Percentiles rank a stretch among this genome's conserved stretches.
Conservation (phyloP, 257 asterid genomes). For the Lycium barbarum region DNA sequence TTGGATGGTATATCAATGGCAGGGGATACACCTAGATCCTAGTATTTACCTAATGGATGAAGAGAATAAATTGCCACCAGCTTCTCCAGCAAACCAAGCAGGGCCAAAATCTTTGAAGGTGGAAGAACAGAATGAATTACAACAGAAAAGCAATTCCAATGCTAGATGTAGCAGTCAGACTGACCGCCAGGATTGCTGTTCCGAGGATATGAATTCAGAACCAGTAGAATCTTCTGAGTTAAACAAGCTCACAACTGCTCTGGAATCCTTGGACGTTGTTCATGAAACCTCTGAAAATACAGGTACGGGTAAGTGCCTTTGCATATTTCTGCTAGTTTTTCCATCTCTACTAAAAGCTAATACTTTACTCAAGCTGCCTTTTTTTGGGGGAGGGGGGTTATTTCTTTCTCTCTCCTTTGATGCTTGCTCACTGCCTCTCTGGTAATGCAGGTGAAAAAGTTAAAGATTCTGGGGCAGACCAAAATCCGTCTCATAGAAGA, state of each 20-base stretch:
- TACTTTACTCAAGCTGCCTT: constrained; percentile 6
- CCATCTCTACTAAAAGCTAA: not conserved
- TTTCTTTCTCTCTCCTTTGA: constrained; percentile 26
- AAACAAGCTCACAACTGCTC: constrained; percentile 55
- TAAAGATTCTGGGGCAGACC: constrained; percentile 51
- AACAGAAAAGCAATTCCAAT: constrained; percentile 43
- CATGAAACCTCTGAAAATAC: constrained; percentile 41
- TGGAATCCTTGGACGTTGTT: constrained; percentile 57
- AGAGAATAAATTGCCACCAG: constrained; percentile 63
- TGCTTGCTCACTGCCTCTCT: constrained; percentile 17
- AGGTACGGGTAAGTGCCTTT: constrained; percentile 64
- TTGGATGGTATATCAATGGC: constrained; percentile 39
- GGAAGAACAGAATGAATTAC: constrained; percentile 48
- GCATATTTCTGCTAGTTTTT: not conserved
- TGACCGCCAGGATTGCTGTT: constrained; percentile 32
- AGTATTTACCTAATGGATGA: constrained; percentile 96
- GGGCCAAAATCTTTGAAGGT: constrained; percentile 47
- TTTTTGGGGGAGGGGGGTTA: not conserved
- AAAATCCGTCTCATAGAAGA: constrained; percentile 49
- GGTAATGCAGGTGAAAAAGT: constrained; percentile 55
- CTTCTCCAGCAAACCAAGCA: constrained; percentile 53
- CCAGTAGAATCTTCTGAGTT: constrained; percentile 46
- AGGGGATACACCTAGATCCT: constrained; percentile 99
- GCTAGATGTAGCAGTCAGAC: constrained; percentile 41
- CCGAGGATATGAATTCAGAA: constrained; percentile 39